Percentiles rank a stretch among this genome's conserved stretches.
These are phyloP conservation scores for Umbilicaria muhlenbergii DNA, from an alignment of 495 filamentous ascomycete species.

Conservation along the genomic window DNA sequence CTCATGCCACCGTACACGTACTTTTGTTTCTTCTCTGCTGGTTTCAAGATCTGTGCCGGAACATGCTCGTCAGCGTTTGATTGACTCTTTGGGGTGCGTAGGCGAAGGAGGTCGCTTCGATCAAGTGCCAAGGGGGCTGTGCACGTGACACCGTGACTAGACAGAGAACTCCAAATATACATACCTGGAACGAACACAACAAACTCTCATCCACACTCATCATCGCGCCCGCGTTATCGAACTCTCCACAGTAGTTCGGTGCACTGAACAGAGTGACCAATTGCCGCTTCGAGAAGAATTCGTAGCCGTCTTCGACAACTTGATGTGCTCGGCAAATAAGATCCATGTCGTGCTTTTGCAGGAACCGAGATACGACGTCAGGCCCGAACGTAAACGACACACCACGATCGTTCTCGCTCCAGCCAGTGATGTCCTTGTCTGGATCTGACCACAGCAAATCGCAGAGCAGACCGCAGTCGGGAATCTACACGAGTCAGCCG, in stretches of 20 bases:
- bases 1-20: constrained; percentile 89
- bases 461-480: constrained; percentile 93
- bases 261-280: constrained; percentile 96
- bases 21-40: constrained; percentile 99
- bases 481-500: constrained; percentile 60
- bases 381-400: constrained; percentile 98
- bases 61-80: too few species aligned
- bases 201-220: constrained; percentile 99
- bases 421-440: constrained; percentile 99
- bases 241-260: constrained; percentile 98
- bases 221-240: constrained; percentile 99
- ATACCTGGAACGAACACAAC: constrained; percentile 97
- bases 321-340: constrained; percentile 97
- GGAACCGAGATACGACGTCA: constrained; percentile 95
- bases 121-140: background rate
- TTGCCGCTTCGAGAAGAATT: constrained; percentile 98
- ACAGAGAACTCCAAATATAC: constrained; percentile 5
- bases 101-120: background rate
- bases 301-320: constrained; percentile 97
- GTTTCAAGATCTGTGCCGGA: constrained; percentile 74
- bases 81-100: too few species aligned
- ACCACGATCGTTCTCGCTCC: constrained; percentile 97
- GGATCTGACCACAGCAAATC: constrained; percentile 98
- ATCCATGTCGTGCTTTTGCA: constrained; percentile 99
- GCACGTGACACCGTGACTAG: background rate